Conservation (phyloP, 2,329 filamentous ascomycete species). For the Stemphylium vesicarium region DNA sequence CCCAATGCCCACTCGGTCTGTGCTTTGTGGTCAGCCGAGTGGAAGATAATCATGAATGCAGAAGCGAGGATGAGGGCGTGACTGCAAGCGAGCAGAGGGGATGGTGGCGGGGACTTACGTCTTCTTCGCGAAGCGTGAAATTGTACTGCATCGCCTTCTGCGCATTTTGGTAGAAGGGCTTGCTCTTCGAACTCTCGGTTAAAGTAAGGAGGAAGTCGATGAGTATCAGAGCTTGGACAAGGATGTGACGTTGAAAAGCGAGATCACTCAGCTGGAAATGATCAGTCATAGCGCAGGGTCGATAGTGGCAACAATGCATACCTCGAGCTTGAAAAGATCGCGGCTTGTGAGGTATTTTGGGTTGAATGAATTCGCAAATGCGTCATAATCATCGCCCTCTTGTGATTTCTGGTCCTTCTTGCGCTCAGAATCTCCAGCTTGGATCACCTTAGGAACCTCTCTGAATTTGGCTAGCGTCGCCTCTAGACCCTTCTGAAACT, state of each 20-base stretch:
- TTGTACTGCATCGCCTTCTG: conserved; percentile 90
- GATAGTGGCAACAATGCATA: conserved; percentile 50
- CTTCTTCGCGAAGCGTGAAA: conserved; percentile 79
- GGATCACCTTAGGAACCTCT: conserved; percentile 69
- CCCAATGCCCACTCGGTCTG: conserved; percentile 82
- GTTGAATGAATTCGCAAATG: conserved; percentile 80
- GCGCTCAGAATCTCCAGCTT: conserved; percentile 71
- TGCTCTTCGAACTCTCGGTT: conserved; percentile 80
- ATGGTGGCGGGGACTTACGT: conserved; percentile 63
- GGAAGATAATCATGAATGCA: conserved; percentile 31
- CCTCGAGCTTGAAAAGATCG: conserved; percentile 94
- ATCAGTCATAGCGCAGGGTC: conserved; percentile 36
- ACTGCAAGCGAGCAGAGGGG: conserved; percentile 8
- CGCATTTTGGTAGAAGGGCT: conserved; percentile 70
- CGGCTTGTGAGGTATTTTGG: conserved; percentile 98
- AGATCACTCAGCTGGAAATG: conserved; percentile 79
- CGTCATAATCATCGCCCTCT: conserved; percentile 67
- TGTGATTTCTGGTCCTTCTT: conserved; percentile 63
- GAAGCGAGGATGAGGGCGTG: conserved; percentile 21
- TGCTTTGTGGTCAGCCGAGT: conserved; percentile 45
- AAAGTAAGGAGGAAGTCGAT: conserved; percentile 95
- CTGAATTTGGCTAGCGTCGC: conserved; percentile 78
- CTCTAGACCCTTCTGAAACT: conserved; percentile 68
- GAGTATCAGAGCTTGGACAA: conserved; percentile 93
- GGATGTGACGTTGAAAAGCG: conserved; percentile 89